A percentile compares a stretch with the other conserved stretches of the same genome.
These are phyloP conservation scores for Vanilla planifolia DNA, from an alignment of 106 monocot genomes.

Conservation along the genomic window DNA sequence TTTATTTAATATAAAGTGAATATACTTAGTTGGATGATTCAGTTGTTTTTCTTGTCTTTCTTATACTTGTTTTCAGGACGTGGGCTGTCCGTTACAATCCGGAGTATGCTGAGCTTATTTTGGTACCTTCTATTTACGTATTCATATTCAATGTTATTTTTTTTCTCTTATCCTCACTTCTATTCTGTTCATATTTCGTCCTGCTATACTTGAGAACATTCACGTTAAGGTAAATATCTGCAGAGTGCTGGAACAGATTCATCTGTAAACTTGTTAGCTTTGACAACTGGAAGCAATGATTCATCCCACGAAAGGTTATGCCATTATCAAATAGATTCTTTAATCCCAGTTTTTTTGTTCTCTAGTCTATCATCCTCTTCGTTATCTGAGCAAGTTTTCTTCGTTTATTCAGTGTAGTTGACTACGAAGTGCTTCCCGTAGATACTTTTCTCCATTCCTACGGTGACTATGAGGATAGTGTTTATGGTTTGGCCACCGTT, in stretches of 20 bases:
- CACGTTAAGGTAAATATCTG: slow-evolving; percentile 18
- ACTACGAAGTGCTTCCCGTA: slow-evolving; percentile 40
- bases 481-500: slow-evolving; percentile 58
- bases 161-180: not conserved
- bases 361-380: not conserved
- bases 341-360: not conserved
- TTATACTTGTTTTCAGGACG: slow-evolving; percentile 52
- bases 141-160: not conserved
- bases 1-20: not conserved
- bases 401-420: slow-evolving; percentile 31
- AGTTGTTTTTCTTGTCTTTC: not conserved
- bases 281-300: slow-evolving; percentile 24
- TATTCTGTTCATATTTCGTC: not conserved
- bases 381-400: slow-evolving; percentile 3
- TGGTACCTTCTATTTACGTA: slow-evolving; percentile 48
- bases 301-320: slow-evolving; percentile 52
- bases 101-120: slow-evolving; percentile 72
- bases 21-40: not conserved
- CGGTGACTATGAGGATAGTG: slow-evolving; percentile 91
- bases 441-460: slow-evolving; percentile 81
- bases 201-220: no score
- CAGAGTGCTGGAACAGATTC: slow-evolving; percentile 99
- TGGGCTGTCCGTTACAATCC: slow-evolving; percentile 85
- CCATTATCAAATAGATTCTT: not conserved
- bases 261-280: slow-evolving; percentile 71